Percentiles rank a stretch among this genome's conserved stretches.
phyloP scores from a whole-genome alignment of 2,329 filamentous ascomycete species.

The Trichoderma harzianum region DNA sequence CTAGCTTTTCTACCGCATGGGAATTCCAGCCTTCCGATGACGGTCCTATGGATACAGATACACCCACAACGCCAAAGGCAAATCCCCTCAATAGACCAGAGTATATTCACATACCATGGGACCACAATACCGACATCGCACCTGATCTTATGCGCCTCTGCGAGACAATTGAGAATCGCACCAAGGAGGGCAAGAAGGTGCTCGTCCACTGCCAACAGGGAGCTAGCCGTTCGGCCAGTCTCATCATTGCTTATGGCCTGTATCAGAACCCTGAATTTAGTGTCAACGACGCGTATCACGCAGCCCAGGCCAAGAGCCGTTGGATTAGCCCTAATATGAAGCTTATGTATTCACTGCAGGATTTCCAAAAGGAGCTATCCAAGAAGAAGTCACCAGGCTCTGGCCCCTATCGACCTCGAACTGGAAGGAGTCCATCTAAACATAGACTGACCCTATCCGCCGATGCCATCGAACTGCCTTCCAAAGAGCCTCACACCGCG shows the following conservation, averaged over 20 bases:
- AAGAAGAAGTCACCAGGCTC: slow-evolving; percentile 48
- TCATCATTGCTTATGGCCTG: slow-evolving; percentile 82
- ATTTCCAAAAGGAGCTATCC: slow-evolving; percentile 66
- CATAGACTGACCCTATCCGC: slow-evolving; percentile 60
- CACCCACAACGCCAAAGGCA: slow-evolving; percentile 56
- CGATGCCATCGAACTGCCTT: slow-evolving; percentile 51
- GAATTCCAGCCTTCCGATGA: slow-evolving; percentile 48
- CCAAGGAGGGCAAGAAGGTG: slow-evolving; percentile 71
- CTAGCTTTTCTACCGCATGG: slow-evolving; percentile 59
- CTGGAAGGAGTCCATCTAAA: slow-evolving; percentile 55
- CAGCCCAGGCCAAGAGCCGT: slow-evolving; percentile 73
- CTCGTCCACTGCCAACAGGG: slow-evolving; percentile 84
- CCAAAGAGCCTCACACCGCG: slow-evolving; percentile 59
- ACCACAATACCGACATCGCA: slow-evolving; percentile 83
- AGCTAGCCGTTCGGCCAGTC: slow-evolving; percentile 77
- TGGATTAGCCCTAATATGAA: slow-evolving; percentile 95
- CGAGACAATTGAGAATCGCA: slow-evolving; percentile 69
- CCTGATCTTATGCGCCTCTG: slow-evolving; percentile 72
- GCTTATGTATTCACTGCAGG: slow-evolving; percentile 82
- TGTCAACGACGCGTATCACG: slow-evolving; percentile 80
- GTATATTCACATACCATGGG: slow-evolving; percentile 85
- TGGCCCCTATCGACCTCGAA: slow-evolving; percentile 44
- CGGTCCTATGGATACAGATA: slow-evolving; percentile 40
- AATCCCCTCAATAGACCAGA: slow-evolving; percentile 58
- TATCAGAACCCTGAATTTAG: slow-evolving; percentile 73